A percentile compares a stretch with the other conserved stretches of the same genome.
Conservation (phyloP, 306 rosid species). For the Dryas drummondii region DNA sequence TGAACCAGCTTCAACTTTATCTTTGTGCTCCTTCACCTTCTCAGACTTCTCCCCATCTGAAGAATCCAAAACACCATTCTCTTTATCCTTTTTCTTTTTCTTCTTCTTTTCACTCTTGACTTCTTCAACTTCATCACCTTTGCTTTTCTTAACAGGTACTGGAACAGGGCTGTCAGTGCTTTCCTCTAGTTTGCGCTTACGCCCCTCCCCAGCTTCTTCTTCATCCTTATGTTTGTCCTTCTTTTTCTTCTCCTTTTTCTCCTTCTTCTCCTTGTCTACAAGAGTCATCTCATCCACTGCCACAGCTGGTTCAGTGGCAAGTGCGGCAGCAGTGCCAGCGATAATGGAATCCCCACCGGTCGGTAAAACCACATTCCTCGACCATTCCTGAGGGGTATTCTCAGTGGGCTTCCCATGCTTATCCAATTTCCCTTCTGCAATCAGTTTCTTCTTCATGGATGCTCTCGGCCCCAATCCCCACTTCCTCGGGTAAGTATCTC, state of each 20-base stretch:
- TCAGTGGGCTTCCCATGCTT: conserved; percentile 78
- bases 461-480: conserved; percentile 91
- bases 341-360: conserved; percentile 59
- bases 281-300: conserved; percentile 11
- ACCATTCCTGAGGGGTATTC: conserved; percentile 69
- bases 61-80: conserved; percentile 25
- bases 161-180: conserved; percentile 31
- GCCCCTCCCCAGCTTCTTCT: conserved; percentile 35
- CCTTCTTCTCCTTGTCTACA: conserved; percentile 28
- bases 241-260: conserved; percentile 23
- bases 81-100: conserved; percentile 57
- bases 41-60: conserved; percentile 41
- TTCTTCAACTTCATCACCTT: conserved; percentile 36
- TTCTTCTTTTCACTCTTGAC: conserved; percentile 40
- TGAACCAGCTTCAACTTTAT: conserved; percentile 40
- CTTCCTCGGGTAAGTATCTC: conserved; percentile 84
- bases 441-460: conserved; percentile 70
- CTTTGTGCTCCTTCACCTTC: conserved; percentile 37
- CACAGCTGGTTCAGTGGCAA: conserved; percentile 31
- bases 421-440: conserved; percentile 64
- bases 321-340: conserved; percentile 52
- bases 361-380: conserved; percentile 57
- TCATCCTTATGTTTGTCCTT: conserved; percentile 20
- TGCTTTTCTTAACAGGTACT: conserved; percentile 53
- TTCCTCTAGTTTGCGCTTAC: conserved; percentile 50